Evolutionary conservation across 306 rosid genomes (phyloP), one percentile per base, ranked within the genome.

Genomic region (Vigna reflexopilosa): DNA sequence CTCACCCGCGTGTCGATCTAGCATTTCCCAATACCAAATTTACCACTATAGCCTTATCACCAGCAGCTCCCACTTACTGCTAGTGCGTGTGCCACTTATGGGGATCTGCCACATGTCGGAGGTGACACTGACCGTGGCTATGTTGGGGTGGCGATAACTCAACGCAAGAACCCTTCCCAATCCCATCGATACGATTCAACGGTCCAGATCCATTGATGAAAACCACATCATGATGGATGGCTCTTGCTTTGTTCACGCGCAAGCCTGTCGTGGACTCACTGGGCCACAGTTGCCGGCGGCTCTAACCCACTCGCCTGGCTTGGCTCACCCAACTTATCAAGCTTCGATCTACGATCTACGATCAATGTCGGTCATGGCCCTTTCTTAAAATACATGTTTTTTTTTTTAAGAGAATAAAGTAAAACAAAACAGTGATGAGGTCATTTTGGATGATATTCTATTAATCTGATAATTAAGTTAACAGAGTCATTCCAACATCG

Each of bases 211-310:
- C 13, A 57, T 44, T 66, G 72, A 56, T 82, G 48, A 67, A 59
- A 30, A 63, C 58, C 12, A 19, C 64, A 9, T 10, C 67, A 83
- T 88, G 70, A 83, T 82, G 79, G 55, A 19, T 55, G 80, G 49
- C 22, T 14, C 62, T 80, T 80, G 85, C 90, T 87, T 82, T 83
- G 78, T 83, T 83, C 56, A 61, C 86, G 86, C 88, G 91, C 87
- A 58, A 81, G 61, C 79, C 49, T 69, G 63, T 38, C 6, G 32
- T 59, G 56, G 84, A 81, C 79, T 62, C 61, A 76, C 76, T 57
- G 67, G 78, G 30, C 81, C 40, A 56, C 40, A 16, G 1, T 64
- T 64, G n/a, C 44, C 56, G 19, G 42, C 73, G 56, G 62, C 51
- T 58, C 64, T 30, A 34, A 51, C 74, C 72, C 57, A 40, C 16